These are phyloP conservation scores for Spiromastix sp. DNA, from an alignment of 2,329 filamentous ascomycete genomes.

Conservation along the genomic window DNA sequence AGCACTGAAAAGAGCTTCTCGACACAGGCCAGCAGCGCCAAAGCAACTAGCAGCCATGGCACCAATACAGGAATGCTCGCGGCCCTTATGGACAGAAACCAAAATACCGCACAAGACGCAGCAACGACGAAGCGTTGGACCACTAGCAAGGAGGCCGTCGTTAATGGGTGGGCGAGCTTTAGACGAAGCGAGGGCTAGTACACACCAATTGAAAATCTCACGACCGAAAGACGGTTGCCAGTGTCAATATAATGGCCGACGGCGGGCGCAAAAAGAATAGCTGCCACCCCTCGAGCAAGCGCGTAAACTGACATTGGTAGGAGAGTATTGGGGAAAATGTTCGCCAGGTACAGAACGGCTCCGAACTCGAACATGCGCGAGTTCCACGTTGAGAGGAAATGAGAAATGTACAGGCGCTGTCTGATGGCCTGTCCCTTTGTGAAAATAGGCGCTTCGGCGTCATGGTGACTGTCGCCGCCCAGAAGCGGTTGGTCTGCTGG, in stretches of 20 bases:
- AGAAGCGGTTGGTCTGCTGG: too few relatives aligned
- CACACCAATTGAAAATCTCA: constrained; percentile 40
- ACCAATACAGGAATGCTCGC: constrained; percentile 2
- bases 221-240: constrained; percentile 39
- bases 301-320: constrained; percentile 62
- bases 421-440: too few relatives aligned
- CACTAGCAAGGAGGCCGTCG: too few relatives aligned
- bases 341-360: constrained; percentile 48
- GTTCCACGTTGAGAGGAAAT: constrained; percentile 55
- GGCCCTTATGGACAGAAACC: constrained; percentile 18
- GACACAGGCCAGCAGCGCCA: constrained; percentile 50
- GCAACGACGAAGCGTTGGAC: constrained; percentile 34
- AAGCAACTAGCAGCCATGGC: constrained; percentile 16
- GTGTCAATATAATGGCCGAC: constrained; percentile 52
- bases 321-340: constrained; percentile 48
- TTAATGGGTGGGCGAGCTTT: too few relatives aligned
- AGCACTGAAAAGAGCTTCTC: constrained; percentile 58
- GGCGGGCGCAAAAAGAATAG: constrained; percentile 47
- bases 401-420: constrained; percentile 47
- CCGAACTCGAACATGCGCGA: constrained; percentile 55
- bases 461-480: too few relatives aligned
- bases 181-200: too few relatives aligned
- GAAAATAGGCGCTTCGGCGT: too few relatives aligned
- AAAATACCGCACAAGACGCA: constrained; percentile 39
- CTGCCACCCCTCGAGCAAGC: constrained; percentile 47